Evolutionary conservation across 2,329 filamentous ascomycete genomes (phyloP).

Genomic region (Ophiosphaerella herpotricha): DNA sequence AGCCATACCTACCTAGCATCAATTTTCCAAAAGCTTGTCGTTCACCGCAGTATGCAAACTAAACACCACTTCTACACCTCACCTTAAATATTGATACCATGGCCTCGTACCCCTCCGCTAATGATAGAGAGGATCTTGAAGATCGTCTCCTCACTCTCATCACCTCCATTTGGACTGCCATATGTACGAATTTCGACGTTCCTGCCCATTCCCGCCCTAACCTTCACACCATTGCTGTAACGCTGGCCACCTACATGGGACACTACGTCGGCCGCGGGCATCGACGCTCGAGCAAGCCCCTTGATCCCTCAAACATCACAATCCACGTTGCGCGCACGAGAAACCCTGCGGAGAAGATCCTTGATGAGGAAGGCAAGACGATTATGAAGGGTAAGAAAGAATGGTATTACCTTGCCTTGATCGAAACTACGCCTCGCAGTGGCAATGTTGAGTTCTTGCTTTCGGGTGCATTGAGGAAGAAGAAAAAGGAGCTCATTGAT

Average conservation of each 20-base stretch:
- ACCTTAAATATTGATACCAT: no score
- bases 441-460: not conserved
- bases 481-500: not conserved
- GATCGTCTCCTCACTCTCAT: no score
- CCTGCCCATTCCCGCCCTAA: not conserved
- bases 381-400: not conserved
- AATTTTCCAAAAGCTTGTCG: no score
- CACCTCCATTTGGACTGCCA: no score
- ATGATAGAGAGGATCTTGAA: no score
- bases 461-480: not conserved
- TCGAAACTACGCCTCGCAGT: not conserved
- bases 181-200: not conserved
- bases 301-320: not conserved
- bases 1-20: no score
- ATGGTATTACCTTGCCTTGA: not conserved
- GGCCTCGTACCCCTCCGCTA: no score
- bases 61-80: no score
- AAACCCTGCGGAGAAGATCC: not conserved
- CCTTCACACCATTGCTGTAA: not conserved
- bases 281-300: not conserved
- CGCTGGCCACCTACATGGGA: not conserved
- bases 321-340: constrained; percentile 1
- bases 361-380: not conserved
- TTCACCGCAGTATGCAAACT: no score
- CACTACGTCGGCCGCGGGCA: not conserved